Evolutionary conservation across 1,139 yeast genomes (phyloP).

Genomic region (Yamadazyma oceani): DNA sequence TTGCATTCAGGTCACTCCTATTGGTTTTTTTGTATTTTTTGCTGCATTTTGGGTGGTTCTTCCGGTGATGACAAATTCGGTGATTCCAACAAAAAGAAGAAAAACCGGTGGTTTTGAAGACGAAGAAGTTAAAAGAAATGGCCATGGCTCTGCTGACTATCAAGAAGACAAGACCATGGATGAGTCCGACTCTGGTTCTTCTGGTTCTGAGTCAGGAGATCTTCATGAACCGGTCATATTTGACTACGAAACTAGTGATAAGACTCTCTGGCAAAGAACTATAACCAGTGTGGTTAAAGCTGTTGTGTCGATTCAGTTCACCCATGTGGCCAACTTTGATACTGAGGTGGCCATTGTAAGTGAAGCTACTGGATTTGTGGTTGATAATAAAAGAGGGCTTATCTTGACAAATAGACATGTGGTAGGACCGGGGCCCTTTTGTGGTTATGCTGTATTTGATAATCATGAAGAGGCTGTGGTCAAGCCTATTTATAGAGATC

Average conservation of each 20-base stretch:
- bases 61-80: not conserved
- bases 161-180: slow-evolving; percentile 2
- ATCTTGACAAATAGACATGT: slow-evolving; percentile 92
- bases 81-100: slow-evolving; percentile 3
- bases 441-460: slow-evolving; percentile 88
- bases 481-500: slow-evolving; percentile 78
- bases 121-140: too few species aligned
- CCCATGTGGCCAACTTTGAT: slow-evolving; percentile 85
- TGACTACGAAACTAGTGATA: slow-evolving; percentile 10
- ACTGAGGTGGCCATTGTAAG: slow-evolving; percentile 80
- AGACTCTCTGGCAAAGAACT: slow-evolving; percentile 68
- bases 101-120: not conserved
- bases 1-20: too few species aligned
- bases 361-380: slow-evolving; percentile 96
- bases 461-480: slow-evolving; percentile 94
- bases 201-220: slow-evolving; percentile 7
- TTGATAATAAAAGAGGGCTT: slow-evolving; percentile 76
- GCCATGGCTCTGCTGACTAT: not conserved
- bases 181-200: slow-evolving; percentile 3
- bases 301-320: slow-evolving; percentile 86
- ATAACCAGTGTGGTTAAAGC: slow-evolving; percentile 80
- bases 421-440: slow-evolving; percentile 92
- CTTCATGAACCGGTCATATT: slow-evolving; percentile 4
- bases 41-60: not conserved
- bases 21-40: not conserved